These are phyloP conservation scores for Kazachstania psychrophila DNA, from an alignment of 805 yeast species.

Conservation along the genomic window DNA sequence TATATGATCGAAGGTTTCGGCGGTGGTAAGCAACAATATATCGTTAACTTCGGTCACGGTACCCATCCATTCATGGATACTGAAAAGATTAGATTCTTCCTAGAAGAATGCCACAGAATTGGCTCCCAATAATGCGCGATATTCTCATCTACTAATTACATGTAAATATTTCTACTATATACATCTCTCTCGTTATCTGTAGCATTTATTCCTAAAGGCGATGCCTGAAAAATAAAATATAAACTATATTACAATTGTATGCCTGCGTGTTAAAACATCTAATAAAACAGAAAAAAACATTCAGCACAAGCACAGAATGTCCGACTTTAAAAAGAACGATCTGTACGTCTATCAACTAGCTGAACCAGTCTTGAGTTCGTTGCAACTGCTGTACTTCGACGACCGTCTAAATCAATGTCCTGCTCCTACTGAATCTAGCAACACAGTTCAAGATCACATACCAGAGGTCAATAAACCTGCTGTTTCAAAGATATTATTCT, in stretches of 20 bases:
- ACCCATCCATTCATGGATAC: conserved; percentile 98
- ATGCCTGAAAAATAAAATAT: no score
- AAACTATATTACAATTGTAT: no score
- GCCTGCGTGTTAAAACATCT: no score
- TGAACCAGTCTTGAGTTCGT: conserved; percentile 33
- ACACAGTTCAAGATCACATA: background rate
- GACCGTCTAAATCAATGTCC: conserved; percentile 35
- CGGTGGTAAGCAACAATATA: conserved; percentile 87
- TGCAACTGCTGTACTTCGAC: conserved; percentile 50
- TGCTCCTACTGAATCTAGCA: background rate
- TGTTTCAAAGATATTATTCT: conserved; percentile 7
- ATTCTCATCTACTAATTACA: no score
- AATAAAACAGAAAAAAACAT: no score
- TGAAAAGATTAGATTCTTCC: conserved; percentile 73
- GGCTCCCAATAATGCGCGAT: conserved; percentile 47
- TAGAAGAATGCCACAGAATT: conserved; percentile 77
- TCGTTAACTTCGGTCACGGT: conserved; percentile 95
- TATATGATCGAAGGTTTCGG: conserved; percentile 85
- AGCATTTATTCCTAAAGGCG: no score
- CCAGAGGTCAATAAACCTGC: conserved; percentile 6
- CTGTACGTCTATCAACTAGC: conserved; percentile 44
- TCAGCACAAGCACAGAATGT: no score
- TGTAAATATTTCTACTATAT: no score
- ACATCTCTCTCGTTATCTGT: no score
- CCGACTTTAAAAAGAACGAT: conserved; percentile 27